Conservation (phyloP, 2,329 filamentous ascomycete genomes). For the Trichophyton verrucosum region DNA sequence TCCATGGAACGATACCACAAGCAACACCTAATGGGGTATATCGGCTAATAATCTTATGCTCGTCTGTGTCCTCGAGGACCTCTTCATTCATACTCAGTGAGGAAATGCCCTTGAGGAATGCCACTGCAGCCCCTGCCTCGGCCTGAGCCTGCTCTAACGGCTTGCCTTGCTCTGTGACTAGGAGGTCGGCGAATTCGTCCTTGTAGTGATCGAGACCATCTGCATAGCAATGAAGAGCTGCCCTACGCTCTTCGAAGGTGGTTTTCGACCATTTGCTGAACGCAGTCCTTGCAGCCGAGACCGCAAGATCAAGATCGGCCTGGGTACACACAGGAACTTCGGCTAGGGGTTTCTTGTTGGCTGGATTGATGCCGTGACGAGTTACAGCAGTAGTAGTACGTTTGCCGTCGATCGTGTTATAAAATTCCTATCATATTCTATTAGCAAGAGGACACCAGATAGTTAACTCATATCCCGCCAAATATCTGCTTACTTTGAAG, state of each 20-base stretch:
- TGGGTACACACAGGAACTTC: slow-evolving; percentile 34
- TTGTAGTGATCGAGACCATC: slow-evolving; percentile 31
- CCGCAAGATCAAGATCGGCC: slow-evolving; percentile 35
- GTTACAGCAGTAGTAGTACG: slow-evolving; percentile 23
- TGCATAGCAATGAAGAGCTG: slow-evolving; percentile 30
- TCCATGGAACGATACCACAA: slow-evolving; percentile 42
- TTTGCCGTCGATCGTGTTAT: slow-evolving; percentile 36
- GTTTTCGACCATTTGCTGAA: slow-evolving; percentile 38
- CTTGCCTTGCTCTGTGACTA: slow-evolving; percentile 41
- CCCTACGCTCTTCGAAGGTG: slow-evolving; percentile 33
- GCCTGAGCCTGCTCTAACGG: slow-evolving; percentile 20
- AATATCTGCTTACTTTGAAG: not conserved
- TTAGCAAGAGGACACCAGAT: not conserved
- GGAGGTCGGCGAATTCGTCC: slow-evolving; percentile 33
- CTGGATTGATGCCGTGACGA: slow-evolving; percentile 33
- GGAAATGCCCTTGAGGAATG: slow-evolving; percentile 1
- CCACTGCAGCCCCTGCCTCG: not conserved
- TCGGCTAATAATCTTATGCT: slow-evolving; percentile 3
- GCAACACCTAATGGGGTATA: slow-evolving; percentile 15
- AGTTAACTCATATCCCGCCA: not conserved
- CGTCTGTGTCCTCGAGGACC: slow-evolving; percentile 34
- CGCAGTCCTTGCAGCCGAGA: slow-evolving; percentile 34
- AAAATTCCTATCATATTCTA: slow-evolving; percentile 20
- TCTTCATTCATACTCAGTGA: slow-evolving; percentile 30
- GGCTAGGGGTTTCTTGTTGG: slow-evolving; percentile 34